These are phyloP conservation scores for Xylariaceae sp. DNA, from an alignment of 2,329 filamentous ascomycete genomes.

Conservation along the genomic window DNA sequence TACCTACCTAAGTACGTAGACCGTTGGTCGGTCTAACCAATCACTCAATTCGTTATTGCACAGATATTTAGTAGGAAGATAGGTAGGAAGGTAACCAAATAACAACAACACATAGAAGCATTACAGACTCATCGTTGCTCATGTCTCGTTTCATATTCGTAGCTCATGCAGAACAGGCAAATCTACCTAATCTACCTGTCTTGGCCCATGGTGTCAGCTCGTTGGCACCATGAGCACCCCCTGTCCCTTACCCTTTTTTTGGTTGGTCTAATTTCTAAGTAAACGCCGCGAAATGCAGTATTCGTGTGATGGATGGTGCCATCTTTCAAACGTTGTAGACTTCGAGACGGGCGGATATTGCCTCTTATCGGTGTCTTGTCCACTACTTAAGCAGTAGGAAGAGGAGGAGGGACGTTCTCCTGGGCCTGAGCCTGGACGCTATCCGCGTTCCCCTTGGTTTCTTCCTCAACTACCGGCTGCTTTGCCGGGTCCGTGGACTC, in stretches of 20 bases:
- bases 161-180: not conserved
- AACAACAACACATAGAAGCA: not conserved
- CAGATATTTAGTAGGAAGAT: too few relatives aligned
- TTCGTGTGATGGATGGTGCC: not conserved
- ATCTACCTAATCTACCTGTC: not conserved
- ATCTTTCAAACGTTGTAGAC: not conserved
- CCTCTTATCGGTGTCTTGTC: not conserved
- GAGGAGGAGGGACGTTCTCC: not conserved
- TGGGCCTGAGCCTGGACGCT: not conserved
- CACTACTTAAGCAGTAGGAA: not conserved
- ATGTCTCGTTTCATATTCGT: not conserved
- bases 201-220: not conserved
- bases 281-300: conserved; percentile 5
- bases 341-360: not conserved
- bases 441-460: not conserved
- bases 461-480: too few relatives aligned
- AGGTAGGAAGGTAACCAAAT: too few relatives aligned
- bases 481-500: too few relatives aligned
- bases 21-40: too few relatives aligned
- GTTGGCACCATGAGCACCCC: not conserved
- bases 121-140: not conserved
- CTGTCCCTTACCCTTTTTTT: not conserved
- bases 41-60: too few relatives aligned
- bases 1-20: too few relatives aligned
- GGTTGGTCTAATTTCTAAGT: not conserved